Base-by-base conservation (phyloP, 1,284 basidiomycete genomes). In the Tylopilus sp. region DNA sequence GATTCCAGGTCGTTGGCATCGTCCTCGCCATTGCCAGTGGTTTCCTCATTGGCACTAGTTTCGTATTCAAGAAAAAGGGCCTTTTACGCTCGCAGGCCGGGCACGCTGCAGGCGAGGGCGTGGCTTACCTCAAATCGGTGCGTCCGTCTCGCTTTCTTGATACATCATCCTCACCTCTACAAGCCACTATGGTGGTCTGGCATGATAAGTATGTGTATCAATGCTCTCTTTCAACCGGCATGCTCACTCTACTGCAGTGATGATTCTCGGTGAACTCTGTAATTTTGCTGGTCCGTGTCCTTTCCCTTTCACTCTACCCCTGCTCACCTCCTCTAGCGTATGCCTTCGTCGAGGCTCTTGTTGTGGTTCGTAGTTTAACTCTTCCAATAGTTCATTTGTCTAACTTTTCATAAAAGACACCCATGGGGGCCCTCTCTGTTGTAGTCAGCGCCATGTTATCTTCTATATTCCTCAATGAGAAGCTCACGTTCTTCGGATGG, bases 1-100 rank as follows among this genome's bases (percentile, higher is more conserved):
- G 18, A 44, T 44, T 6, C n/a, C 70, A 91, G 91, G 70, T 92
- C 74, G 87, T 93, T 69, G 91, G 92, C 29, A 88, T 98, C 67
- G 83, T 93, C 62, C 88, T 99, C 51, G 96, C 97, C 26, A 83
- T 99, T 58, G 80, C 82, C 24, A 95, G 91, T 74, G 97, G 97
- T 29, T 53, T 97, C 32, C 90, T 99, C 70, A 99, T 99, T 72
- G 97, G 97, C 9, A 87, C 91, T n/a, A 93, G 92, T 73, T 97
- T 95, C 80, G 95, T 95, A 22, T 89, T 99, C 85, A 99, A 99
- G 89, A 99, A 99, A 87, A 97, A 95, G 77, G 95, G 95, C 19
- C 82, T 96, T 29, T 79, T 93, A 62, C 84, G 88, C 75, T 89
- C 90, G 72, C 91, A 93, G 81, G 85, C 87, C 70, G 89, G 86